phyloP scores from a whole-genome alignment of 2,329 filamentous ascomycete species.

The Trichoderma breve region DNA sequence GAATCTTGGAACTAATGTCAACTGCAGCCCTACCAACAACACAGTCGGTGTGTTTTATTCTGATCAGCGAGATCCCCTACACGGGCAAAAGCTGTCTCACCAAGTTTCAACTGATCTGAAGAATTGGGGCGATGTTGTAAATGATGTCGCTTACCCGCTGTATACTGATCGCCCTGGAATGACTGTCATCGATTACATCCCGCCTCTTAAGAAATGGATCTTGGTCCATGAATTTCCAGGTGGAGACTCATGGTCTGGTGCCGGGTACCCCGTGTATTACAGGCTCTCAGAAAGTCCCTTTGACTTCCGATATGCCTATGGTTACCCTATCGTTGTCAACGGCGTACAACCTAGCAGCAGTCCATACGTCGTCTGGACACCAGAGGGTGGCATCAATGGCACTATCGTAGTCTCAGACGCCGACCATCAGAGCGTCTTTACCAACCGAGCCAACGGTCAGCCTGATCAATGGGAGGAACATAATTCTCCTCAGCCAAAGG shows the following conservation, averaged over 20 bases:
- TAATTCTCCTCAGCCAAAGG: no score
- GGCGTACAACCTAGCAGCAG: background rate
- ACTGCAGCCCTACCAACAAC: background rate
- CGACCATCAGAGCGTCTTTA: no score
- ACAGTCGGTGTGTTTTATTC: background rate
- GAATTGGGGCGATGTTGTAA: background rate
- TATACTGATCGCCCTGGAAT: background rate
- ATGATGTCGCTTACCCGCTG: background rate
- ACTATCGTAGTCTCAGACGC: no score
- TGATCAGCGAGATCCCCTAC: background rate
- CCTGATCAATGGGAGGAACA: no score
- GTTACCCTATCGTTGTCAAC: background rate
- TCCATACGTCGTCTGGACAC: background rate
- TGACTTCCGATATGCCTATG: background rate
- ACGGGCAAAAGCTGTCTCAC: background rate
- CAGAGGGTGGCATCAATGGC: no score
- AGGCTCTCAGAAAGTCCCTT: background rate
- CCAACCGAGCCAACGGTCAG: no score
- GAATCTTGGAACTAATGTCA: background rate
- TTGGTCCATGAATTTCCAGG: background rate
- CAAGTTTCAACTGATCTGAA: background rate
- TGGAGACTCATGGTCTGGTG: background rate
- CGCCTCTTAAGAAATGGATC: background rate
- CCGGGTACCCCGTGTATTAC: background rate
- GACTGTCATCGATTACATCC: background rate